Evolutionary conservation across 768 basidiomycete genomes (phyloP).

Genomic region (Mycena crocata): DNA sequence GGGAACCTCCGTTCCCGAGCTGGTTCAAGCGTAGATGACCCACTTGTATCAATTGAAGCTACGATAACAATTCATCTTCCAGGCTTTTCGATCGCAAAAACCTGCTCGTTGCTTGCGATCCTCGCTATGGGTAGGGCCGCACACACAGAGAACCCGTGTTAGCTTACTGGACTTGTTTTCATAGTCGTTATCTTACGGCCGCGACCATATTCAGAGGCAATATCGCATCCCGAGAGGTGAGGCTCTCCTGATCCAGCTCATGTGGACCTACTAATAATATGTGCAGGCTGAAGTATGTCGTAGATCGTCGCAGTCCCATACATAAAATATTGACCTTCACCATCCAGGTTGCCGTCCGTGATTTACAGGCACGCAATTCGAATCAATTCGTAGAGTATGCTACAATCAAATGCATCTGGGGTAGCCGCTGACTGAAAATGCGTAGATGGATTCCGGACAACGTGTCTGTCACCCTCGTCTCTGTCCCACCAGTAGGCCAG

Average conservation of each 20-base stretch:
- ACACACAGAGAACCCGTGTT: not conserved
- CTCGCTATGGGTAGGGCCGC: conserved; percentile 72
- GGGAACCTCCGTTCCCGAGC: conserved; percentile 69
- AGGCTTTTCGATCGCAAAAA: conserved; percentile 87
- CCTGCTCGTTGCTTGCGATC: conserved; percentile 86
- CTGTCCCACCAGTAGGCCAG: conserved; percentile 86
- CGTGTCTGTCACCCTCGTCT: conserved; percentile 85
- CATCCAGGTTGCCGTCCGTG: conserved; percentile 70
- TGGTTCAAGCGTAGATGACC: conserved; percentile 75
- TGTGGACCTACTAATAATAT: conserved; percentile 47
- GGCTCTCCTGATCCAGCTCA: conserved; percentile 41
- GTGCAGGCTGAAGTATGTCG: conserved; percentile 64
- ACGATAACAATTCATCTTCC: not conserved
- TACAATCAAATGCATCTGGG: not conserved
- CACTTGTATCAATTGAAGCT: not conserved
- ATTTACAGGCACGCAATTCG: conserved; percentile 83
- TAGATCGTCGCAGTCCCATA: conserved; percentile 36
- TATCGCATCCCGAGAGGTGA: conserved; percentile 83
- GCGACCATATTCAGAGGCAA: conserved; percentile 90
- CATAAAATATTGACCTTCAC: conserved; percentile 37
- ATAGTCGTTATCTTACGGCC: conserved; percentile 86
- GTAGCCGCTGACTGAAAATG: conserved; percentile 39
- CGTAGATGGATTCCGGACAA: conserved; percentile 91
- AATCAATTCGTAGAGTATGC: conserved; percentile 83
- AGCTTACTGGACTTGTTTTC: conserved; percentile 6